Base-by-base conservation (phyloP, 768 basidiomycete species). In the Pisolithus microcarpus region DNA sequence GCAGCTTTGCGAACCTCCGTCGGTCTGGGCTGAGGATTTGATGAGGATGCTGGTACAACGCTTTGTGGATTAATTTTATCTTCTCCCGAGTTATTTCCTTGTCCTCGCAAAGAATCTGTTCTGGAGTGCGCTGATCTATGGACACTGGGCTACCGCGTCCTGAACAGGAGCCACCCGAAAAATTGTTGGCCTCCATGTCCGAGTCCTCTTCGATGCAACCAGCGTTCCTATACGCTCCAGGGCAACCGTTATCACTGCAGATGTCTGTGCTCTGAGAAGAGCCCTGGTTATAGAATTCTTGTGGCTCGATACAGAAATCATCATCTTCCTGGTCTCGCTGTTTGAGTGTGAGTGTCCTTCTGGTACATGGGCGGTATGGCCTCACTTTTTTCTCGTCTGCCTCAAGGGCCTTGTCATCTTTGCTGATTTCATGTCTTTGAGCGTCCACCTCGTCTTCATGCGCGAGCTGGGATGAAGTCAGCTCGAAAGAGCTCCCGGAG, bases 281-380 rank as follows among this genome's bases (percentile, higher is more conserved):
- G 15, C 3, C 21, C 26, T 53, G 52, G 26, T 37, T 39, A 38
- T 53, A 49, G 15, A 53, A 36, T 43, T 53, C 47, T 16, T 46
- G 52, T 16, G 52, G 43, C 16, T 47, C 52, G 38, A 51, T 38
- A 19, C 13, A 34, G 37, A 18, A 51, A 26, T 54, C 53, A 7
- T 49, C 56, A 40, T 56, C 36, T 43, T 52, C 47, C 21, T 55
- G 39, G 31, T 54, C 53, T 9, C 39, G 47, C 56, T 56, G 36
- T 24, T n/a, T 10, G 39, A 31, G 10, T 8, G 24, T 15, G 30
- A 19, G 40, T 49, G 2, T 40, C 11, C 10, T 28, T 40, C 11
- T 23, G 15, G 23, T 38, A 9, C 6, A 18, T 7, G 16, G 26
- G 1, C 28, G 2, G 11, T 19, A 30, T 24, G 21, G 28, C 15